These are phyloP conservation scores for Tylopilus orsonianus DNA, from an alignment of 1,284 basidiomycete species.

Conservation along the genomic window DNA sequence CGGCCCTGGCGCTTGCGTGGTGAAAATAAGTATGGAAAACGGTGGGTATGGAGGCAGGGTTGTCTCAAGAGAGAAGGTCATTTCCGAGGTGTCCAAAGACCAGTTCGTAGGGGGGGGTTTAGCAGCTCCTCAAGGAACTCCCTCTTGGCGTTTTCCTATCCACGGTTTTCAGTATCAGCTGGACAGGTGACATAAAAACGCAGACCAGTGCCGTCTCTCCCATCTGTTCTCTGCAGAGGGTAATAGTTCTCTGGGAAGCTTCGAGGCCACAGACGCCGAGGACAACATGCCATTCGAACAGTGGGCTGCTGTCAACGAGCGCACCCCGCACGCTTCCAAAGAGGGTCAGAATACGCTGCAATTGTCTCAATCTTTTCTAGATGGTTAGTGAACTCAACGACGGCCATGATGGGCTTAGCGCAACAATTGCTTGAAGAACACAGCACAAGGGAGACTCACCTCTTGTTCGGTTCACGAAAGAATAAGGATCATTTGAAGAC, in stretches of 20 bases:
- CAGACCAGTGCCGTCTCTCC: conserved; percentile 13
- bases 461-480: conserved; percentile 58
- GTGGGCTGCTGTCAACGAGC: conserved; percentile 62
- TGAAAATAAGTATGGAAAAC: background rate
- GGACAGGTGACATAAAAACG: conserved; percentile 16
- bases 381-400: conserved; percentile 71
- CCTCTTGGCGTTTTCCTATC: conserved; percentile 1
- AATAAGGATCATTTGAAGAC: conserved; percentile 41
- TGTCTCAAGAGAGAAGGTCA: conserved; percentile 1
- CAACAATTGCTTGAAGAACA: conserved; percentile 51
- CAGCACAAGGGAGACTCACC: conserved; percentile 55
- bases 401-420: conserved; percentile 58
- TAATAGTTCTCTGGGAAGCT: conserved; percentile 8
- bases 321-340: conserved; percentile 60
- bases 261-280: conserved; percentile 37
- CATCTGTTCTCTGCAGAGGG: conserved; percentile 11
- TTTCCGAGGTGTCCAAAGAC: background rate
- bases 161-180: conserved; percentile 1
- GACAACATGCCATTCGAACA: no score
- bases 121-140: conserved; percentile 10
- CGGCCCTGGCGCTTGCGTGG: conserved; percentile 9
- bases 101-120: background rate
- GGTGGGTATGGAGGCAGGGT: no score
- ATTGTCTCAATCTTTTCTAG: conserved; percentile 67
- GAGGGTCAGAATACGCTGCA: conserved; percentile 59